Evolutionary conservation across 2,329 filamentous ascomycete species (phyloP).

Genomic region (Fusarium bactridioides): DNA sequence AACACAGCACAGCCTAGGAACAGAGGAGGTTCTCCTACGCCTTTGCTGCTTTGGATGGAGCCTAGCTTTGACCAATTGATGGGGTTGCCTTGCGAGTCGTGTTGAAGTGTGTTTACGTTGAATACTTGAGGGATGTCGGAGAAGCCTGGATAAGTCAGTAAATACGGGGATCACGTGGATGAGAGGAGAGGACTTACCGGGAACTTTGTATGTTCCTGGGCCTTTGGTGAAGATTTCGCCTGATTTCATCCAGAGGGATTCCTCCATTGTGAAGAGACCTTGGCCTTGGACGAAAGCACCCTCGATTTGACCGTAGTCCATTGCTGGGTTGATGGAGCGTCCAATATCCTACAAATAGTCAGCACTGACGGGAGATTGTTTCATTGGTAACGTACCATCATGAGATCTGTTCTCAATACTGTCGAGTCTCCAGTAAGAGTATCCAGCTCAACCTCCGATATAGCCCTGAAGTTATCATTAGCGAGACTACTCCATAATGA

Average conservation of each 20-base stretch:
- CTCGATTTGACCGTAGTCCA: not conserved
- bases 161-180: too few species aligned
- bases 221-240: slow-evolving; percentile 2
- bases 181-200: too few species aligned
- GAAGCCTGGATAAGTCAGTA: too few species aligned
- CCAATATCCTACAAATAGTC: not conserved
- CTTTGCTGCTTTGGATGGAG: not conserved
- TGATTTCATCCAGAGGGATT: not conserved
- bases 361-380: rapidly evolving
- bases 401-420: not conserved
- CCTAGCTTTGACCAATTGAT: not conserved
- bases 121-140: not conserved
- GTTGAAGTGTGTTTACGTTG: not conserved
- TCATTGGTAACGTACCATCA: not conserved
- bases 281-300: not conserved
- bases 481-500: rapidly evolving
- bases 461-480: not conserved
- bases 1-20: not conserved
- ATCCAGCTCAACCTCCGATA: not conserved
- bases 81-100: not conserved
- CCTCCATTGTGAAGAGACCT: not conserved
- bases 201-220: not conserved
- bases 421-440: not conserved
- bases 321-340: not conserved
- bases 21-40: not conserved